These are phyloP conservation scores for Metarhizium sp. DNA, from an alignment of 2,329 filamentous ascomycete genomes.

Conservation along the genomic window DNA sequence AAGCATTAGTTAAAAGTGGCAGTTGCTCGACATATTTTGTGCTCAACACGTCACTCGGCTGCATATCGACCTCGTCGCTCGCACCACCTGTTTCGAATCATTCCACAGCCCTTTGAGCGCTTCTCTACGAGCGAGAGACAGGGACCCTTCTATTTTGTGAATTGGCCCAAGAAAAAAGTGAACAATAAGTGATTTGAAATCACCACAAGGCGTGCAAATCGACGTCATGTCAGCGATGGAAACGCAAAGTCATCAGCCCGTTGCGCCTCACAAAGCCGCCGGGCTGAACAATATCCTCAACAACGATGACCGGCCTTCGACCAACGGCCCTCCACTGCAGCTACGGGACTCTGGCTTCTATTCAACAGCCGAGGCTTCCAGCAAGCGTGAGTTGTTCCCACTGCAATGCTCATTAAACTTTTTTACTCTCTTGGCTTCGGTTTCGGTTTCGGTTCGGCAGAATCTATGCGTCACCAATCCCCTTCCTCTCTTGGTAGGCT, in stretches of 20 bases:
- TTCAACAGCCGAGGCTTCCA: conserved; percentile 32
- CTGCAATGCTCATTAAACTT: not conserved
- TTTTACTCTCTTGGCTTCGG: not conserved
- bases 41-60: not conserved
- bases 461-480: not conserved
- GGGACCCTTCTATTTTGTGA: not conserved
- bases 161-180: not conserved
- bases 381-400: conserved; percentile 28
- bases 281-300: conserved; percentile 31
- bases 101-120: not conserved
- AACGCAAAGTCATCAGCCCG: conserved; percentile 9
- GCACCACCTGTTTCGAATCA: not conserved
- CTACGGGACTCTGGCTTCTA: conserved; percentile 34
- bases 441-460: not conserved
- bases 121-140: not conserved
- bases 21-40: not conserved
- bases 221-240: conserved; percentile 9
- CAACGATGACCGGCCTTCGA: conserved; percentile 20
- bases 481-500: not conserved
- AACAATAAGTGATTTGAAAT: not conserved
- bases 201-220: not conserved
- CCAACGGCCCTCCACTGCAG: conserved; percentile 20
- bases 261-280: conserved; percentile 21
- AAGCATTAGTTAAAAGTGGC: not conserved
- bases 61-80: not conserved